Evolutionary conservation across 306 rosid species (phyloP).

Genomic region (Aeschynomene evenia): DNA sequence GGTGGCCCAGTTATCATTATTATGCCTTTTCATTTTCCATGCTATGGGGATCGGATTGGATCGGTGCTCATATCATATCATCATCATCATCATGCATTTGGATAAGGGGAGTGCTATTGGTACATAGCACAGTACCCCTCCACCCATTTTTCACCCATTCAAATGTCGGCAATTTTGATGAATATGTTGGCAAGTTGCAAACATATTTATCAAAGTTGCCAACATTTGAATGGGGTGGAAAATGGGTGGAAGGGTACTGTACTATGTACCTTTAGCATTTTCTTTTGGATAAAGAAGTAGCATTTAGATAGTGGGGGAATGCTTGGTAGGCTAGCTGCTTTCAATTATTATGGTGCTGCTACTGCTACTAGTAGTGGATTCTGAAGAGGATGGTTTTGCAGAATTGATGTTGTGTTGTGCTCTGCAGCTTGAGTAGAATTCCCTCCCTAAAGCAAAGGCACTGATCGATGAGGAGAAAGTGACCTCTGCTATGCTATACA

Average conservation of each 20-base stretch:
- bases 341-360: no score
- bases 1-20: constrained; percentile 32
- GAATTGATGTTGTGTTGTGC: constrained; percentile 70
- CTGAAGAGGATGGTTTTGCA: constrained; percentile 40
- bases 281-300: constrained; percentile 26
- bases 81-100: no score
- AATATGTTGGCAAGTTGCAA: no score
- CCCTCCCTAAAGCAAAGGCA: no score
- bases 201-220: no score
- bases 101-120: no score
- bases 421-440: constrained; percentile 38
- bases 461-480: constrained; percentile 52
- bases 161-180: no score
- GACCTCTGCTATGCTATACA: constrained; percentile 46
- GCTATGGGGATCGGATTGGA: constrained; percentile 30
- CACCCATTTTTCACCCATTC: no score
- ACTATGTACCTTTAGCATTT: no score
- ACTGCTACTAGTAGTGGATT: constrained; percentile 39
- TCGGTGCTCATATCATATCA: constrained; percentile 30
- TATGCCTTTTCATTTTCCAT: constrained; percentile 29
- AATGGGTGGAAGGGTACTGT: no score
- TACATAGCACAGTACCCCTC: no score
- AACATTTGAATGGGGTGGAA: no score
- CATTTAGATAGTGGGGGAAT: constrained; percentile 12
- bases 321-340: constrained; percentile 38